Evolutionary conservation across 768 basidiomycete species (phyloP).

Genomic region (Baorangia bicolor): DNA sequence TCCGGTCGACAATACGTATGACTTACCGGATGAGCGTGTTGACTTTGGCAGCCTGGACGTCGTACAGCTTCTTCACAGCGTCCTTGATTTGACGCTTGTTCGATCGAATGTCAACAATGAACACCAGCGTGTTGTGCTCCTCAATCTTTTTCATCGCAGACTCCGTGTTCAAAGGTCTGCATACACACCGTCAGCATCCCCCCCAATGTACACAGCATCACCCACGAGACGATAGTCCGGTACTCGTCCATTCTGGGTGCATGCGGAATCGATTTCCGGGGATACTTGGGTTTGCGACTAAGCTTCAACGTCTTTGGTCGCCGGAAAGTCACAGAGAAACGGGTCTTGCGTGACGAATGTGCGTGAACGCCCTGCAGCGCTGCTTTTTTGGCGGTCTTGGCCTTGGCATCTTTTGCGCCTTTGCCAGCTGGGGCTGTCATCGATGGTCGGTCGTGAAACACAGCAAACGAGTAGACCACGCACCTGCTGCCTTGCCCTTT

Average conservation of each 20-base stretch:
- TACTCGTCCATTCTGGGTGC: slow-evolving; percentile 95
- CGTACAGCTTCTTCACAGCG: slow-evolving; percentile 98
- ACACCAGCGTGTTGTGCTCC: slow-evolving; percentile 99
- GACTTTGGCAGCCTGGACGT: slow-evolving; percentile 92
- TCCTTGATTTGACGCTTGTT: slow-evolving; percentile 99
- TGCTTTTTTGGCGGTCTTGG: slow-evolving; percentile 95
- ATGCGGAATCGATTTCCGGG: slow-evolving; percentile 92
- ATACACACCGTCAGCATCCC: background rate
- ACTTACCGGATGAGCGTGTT: slow-evolving; percentile 96
- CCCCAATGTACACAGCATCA: slow-evolving; percentile 7
- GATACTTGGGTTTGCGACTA: slow-evolving; percentile 84
- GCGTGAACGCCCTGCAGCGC: slow-evolving; percentile 84
- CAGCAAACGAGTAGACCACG: slow-evolving; percentile 25
- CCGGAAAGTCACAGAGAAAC: slow-evolving; percentile 89
- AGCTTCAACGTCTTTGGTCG: slow-evolving; percentile 92
- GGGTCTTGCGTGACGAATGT: slow-evolving; percentile 75
- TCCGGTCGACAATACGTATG: background rate
- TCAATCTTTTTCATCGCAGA: slow-evolving; percentile 99
- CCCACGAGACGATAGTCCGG: slow-evolving; percentile 88
- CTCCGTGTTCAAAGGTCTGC: slow-evolving; percentile 88
- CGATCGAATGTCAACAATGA: slow-evolving; percentile 90
- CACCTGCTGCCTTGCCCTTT: slow-evolving; percentile 59
- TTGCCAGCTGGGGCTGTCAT: slow-evolving; percentile 27
- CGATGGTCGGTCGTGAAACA: slow-evolving; percentile 14
- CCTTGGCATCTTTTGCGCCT: slow-evolving; percentile 55